A percentile compares a stretch with the other conserved stretches of the same genome.
These are phyloP conservation scores for Sphagnum fallax DNA, from an alignment of 228 moss, liverwort and hornwort genomes.

Conservation along the genomic window DNA sequence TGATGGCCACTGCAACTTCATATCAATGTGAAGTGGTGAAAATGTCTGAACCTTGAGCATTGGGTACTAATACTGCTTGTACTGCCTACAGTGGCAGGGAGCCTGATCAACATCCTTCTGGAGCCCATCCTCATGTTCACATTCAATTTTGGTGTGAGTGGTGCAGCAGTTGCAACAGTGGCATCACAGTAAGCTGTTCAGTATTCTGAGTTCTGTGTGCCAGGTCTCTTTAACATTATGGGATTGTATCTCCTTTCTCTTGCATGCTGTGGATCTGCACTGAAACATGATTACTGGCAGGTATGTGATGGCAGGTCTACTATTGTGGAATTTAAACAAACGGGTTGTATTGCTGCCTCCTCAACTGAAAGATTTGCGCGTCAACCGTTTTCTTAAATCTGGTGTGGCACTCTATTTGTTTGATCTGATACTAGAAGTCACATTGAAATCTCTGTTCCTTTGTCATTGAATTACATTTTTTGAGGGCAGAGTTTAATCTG, in stretches of 20 bases:
- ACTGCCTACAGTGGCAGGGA: slow-evolving; percentile 42
- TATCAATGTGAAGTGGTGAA: not conserved
- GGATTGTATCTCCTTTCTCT: too few relatives aligned
- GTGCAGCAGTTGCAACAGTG: slow-evolving; percentile 58
- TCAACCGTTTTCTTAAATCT: slow-evolving; percentile 39
- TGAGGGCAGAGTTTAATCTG: too few relatives aligned
- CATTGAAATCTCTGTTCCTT: too few relatives aligned
- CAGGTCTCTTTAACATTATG: too few relatives aligned
- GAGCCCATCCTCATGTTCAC: slow-evolving; percentile 56
- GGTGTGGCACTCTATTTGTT: slow-evolving; percentile 16
- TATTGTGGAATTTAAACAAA: slow-evolving; percentile 42
- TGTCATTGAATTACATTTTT: too few relatives aligned
- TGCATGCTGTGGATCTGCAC: too few relatives aligned
- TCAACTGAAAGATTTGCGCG: slow-evolving; percentile 23
- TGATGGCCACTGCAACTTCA: not conserved
- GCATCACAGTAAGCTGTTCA: slow-evolving; percentile 36
- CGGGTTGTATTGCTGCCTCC: slow-evolving; percentile 44
- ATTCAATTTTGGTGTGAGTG: slow-evolving; percentile 45
- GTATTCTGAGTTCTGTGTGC: not conserved
- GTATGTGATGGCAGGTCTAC: slow-evolving; percentile 48
- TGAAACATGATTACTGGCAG: slow-evolving; percentile 17
- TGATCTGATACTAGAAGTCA: too few relatives aligned
- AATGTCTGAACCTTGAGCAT: not conserved
- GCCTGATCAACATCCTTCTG: slow-evolving; percentile 37
- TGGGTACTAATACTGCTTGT: not conserved